Evolutionary conservation across 2,329 filamentous ascomycete genomes (phyloP), one percentile per base, ranked within the genome.

Genomic region (Arthrinium phaeospermum): DNA sequence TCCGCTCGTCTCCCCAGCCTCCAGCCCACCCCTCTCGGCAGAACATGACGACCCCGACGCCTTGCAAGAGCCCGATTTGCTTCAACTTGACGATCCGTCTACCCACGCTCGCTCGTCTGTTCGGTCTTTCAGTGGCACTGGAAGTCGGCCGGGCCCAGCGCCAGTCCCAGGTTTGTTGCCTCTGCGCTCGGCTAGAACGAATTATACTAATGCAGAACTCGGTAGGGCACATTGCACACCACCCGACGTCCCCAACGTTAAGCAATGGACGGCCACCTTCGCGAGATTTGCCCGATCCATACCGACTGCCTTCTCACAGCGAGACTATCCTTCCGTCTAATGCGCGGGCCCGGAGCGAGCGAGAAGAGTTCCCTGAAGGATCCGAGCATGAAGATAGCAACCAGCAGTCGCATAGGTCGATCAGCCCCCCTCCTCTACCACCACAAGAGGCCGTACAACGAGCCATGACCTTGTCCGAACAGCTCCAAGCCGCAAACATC

Each of bases 401-500:
- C 22, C 73, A 77, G 5, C 74, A 79, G 47, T 88, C 89, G 1
- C 88, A 90, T 67, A 83, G 93, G 72, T 93, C 95, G 0, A 86
- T 89, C n/a, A 97, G 94, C 77, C 94, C 94, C 0, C 93, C 94
- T 7, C 91, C 92, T 0, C 79, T 95, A 24, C 89, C 91, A 0
- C 88, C 91, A 0, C 87, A 88, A 68, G 94, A 97, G 80, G 96
- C 95, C 10, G 88, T 97, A 72, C 91, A 94, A 74, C 91, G 96
- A 75, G 96, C 96, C 10, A 91, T 93, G 79, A 91, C 92, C 41
- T 87, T 99, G 14, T 98, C 96, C 13, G 93, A 94, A 80, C 95
- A 95, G 81, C 88, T 99, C 3, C 94, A 94, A 67, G 92, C 91
- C 3, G 96, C 93, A 68, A 98, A 98, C 79, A 98, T 99, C 73